Percentiles rank a stretch among this genome's conserved stretches.
These are phyloP conservation scores for Kwoniella bestiolae DNA, from an alignment of 768 basidiomycete genomes.

Conservation along the genomic window DNA sequence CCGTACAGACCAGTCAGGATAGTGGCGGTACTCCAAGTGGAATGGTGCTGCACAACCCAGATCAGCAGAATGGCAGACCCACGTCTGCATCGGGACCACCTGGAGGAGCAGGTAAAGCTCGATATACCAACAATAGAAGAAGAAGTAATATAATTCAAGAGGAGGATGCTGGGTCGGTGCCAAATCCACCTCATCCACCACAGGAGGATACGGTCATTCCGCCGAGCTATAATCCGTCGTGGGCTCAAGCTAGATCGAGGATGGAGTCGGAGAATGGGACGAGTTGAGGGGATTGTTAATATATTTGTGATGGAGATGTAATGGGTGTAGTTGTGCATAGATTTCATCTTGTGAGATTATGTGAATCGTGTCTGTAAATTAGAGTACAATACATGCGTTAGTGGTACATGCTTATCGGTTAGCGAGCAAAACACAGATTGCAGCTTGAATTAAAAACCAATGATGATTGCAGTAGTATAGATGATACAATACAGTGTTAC, in stretches of 20 bases:
- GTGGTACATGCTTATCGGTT: too few species aligned
- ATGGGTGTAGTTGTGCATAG: too few species aligned
- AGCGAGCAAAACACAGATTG: too few species aligned
- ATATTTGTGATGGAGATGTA: too few species aligned
- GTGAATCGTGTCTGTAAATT: too few species aligned
- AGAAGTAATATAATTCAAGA: constrained; percentile 11
- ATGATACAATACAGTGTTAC: too few species aligned
- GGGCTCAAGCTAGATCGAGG: background rate
- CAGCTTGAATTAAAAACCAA: too few species aligned
- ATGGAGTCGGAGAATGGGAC: background rate
- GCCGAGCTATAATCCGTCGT: constrained; percentile 19
- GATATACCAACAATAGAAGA: constrained; percentile 1
- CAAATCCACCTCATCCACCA: background rate
- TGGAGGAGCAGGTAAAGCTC: background rate
- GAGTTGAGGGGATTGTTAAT: background rate
- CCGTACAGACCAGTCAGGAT: background rate
- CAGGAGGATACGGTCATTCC: constrained; percentile 8
- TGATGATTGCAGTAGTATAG: too few species aligned
- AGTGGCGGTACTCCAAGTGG: background rate
- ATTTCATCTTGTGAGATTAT: too few species aligned
- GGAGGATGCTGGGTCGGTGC: constrained; percentile 8
- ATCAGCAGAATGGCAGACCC: constrained; percentile 1
- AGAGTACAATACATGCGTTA: too few species aligned
- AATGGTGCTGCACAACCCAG: constrained; percentile 13
- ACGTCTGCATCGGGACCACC: background rate